Percentiles rank a stretch among this genome's conserved stretches.
Evolutionary conservation across 331 rosid species (phyloP).

Genomic region (Acacia pycnantha): DNA sequence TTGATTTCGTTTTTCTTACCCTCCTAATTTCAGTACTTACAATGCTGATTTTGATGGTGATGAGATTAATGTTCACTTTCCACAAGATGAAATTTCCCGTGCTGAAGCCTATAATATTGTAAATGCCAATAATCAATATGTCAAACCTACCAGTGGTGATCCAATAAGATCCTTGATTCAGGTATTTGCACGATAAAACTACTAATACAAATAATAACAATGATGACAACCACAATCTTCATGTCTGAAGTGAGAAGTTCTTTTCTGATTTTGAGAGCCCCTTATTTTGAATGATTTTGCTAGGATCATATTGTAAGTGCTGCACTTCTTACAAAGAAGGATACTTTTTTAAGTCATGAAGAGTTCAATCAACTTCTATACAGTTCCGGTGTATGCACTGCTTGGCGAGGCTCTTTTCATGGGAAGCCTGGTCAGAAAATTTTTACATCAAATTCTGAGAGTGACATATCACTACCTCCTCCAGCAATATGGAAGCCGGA

Average conservation of each 20-base stretch:
- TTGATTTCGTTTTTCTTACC: not conserved
- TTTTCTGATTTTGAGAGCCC: conserved; percentile 12
- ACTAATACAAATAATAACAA: not conserved
- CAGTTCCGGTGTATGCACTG: conserved; percentile 70
- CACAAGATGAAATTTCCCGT: conserved; percentile 97
- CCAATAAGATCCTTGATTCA: conserved; percentile 95
- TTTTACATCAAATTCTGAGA: conserved; percentile 50
- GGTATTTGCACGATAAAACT: conserved; percentile 42
- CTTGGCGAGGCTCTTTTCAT: conserved; percentile 37
- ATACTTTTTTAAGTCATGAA: conserved; percentile 65
- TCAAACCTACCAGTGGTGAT: conserved; percentile 97
- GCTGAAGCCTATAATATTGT: conserved; percentile 95
- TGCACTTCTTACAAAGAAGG: conserved; percentile 87
- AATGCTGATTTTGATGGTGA: conserved; percentile 99
- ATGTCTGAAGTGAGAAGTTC: not conserved
- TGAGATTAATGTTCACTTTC: conserved; percentile 97
- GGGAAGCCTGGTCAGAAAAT: conserved; percentile 61
- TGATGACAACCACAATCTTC: not conserved
- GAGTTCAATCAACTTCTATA: conserved; percentile 87
- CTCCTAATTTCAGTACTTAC: conserved; percentile 61
- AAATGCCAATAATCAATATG: conserved; percentile 93
- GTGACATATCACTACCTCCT: conserved; percentile 61
- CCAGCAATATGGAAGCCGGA: conserved; percentile 94
- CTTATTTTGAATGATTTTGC: conserved; percentile 22
- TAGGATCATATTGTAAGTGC: conserved; percentile 95